Evolutionary conservation across 2,329 filamentous ascomycete genomes (phyloP), one percentile per base, ranked within the genome.

Genomic region (Trichoderma brevicompactum): DNA sequence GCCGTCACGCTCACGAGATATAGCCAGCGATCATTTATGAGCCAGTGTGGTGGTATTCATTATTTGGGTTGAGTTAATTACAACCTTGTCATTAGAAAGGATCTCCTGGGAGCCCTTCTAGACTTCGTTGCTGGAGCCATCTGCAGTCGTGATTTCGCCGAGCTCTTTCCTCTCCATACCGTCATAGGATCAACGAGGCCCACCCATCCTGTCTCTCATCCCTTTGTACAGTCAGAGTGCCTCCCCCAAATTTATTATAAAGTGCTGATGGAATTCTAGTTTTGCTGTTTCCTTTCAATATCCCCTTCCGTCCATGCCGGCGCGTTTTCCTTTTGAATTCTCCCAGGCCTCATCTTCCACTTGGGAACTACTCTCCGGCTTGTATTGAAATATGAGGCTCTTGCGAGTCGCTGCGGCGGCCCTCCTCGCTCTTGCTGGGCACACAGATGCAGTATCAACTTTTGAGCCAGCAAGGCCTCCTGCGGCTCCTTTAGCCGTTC

Each of bases 401-500:
- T 28, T 69, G 8, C 65, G 67, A 53, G 68, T 70, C 40, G 69
- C 69, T 43, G 65, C 68, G 62, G 66, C 67, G 44, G 66, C 71
- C 15, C 38, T 67, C 15, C 46, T 71, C 9, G 68, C 69, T 55
- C 15, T 68, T 17, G 48, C 70, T 28, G 68, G 70, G n/a, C 55
- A 63, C 34, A 55, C 52, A 19, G 67, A 64, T 15, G 72, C 69
- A 7, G 67, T 65, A 15, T 89, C 87, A 9, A 85, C 81, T 1
- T 91, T 90, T 72, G 81, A 78, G 41, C 89, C 89, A 40, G 83
- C 85, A 41, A 82, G 87, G 7, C 89, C 89, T 48, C 89, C 89
- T 15, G 83, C 89, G 1, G 81, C 91, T 34, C 91, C 91, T 12
- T 77, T 94, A 40, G 90, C 90, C 49, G 91, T 94, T 50, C 87